These are phyloP conservation scores for Cryptococcus sp. DNA, from an alignment of 1,284 basidiomycete species.

Conservation along the genomic window DNA sequence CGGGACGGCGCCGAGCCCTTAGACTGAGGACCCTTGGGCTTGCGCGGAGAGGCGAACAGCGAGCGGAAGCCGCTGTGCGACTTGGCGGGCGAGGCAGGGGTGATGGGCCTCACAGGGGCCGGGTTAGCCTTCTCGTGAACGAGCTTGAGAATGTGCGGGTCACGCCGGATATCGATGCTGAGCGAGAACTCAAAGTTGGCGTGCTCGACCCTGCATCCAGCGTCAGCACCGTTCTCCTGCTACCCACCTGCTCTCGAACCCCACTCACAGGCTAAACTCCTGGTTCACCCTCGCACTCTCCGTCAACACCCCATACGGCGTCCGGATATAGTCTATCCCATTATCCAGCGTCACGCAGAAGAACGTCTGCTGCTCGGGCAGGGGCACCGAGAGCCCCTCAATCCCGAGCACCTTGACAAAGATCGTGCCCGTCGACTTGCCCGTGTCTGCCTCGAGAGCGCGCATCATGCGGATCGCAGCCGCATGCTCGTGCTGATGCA, in stretches of 20 bases:
- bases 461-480: conserved; percentile 79
- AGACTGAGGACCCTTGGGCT: conserved; percentile 53
- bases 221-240: neutral
- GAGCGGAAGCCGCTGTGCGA: conserved; percentile 60
- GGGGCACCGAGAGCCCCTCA: conserved; percentile 65
- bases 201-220: conserved; percentile 42
- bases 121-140: conserved; percentile 59
- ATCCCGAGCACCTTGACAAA: conserved; percentile 91
- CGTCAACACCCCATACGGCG: conserved; percentile 68
- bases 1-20: neutral
- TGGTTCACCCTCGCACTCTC: conserved; percentile 73
- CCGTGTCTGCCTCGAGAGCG: conserved; percentile 63
- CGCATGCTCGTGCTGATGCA: conserved; percentile 79
- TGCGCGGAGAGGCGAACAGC: conserved; percentile 73
- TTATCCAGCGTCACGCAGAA: conserved; percentile 93
- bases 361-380: conserved; percentile 68
- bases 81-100: conserved; percentile 25
- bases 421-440: conserved; percentile 82
- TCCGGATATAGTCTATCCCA: conserved; percentile 93
- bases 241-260: too few relatives aligned
- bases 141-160: conserved; percentile 65
- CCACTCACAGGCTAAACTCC: conserved; percentile 83
- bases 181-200: conserved; percentile 87
- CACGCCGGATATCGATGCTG: conserved; percentile 73
- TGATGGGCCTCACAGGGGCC: conserved; percentile 53